These are phyloP conservation scores for Pleomassaria siparia DNA, from an alignment of 2,329 filamentous ascomycete genomes.

Conservation along the genomic window DNA sequence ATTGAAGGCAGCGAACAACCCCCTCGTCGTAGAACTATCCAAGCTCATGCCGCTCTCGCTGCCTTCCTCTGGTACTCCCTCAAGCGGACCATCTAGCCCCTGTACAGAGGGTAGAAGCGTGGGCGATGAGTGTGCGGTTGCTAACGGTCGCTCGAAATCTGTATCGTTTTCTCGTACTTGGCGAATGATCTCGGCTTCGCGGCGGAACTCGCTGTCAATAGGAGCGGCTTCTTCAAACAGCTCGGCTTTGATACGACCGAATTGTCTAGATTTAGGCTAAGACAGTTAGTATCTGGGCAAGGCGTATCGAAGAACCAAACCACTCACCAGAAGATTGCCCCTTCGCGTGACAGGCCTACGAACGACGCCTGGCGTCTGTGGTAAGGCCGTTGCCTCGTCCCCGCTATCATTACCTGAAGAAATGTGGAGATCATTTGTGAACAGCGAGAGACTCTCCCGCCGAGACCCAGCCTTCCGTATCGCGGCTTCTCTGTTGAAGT, in stretches of 20 bases:
- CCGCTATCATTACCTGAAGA: conserved; percentile 77
- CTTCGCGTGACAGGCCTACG: conserved; percentile 80
- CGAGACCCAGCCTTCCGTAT: conserved; percentile 59
- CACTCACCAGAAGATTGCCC: conserved; percentile 80
- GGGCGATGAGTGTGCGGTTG: conserved; percentile 69
- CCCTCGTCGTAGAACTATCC: conserved; percentile 43
- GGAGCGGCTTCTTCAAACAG: conserved; percentile 86
- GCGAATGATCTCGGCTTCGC: conserved; percentile 92
- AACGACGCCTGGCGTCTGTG: conserved; percentile 70
- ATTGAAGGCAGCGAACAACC: conserved; percentile 69
- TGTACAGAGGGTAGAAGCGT: conserved; percentile 60
- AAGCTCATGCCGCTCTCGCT: conserved; percentile 59
- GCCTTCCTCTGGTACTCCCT: conserved; percentile 68
- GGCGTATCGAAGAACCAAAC: neutral
- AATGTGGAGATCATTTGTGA: conserved; percentile 84
- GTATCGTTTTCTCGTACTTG: conserved; percentile 91
- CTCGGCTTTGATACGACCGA: conserved; percentile 88
- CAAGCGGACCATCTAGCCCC: conserved; percentile 60
- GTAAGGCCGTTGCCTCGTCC: conserved; percentile 59
- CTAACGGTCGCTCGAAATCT: conserved; percentile 54
- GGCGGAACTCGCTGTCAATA: conserved; percentile 81
- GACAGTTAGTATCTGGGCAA: conserved; percentile 21
- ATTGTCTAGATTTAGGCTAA: conserved; percentile 93
- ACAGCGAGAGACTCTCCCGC: conserved; percentile 86
- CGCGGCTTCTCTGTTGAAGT: conserved; percentile 56